phyloP scores from a whole-genome alignment of 495 filamentous ascomycete genomes.

The Penicillium malachiteum region DNA sequence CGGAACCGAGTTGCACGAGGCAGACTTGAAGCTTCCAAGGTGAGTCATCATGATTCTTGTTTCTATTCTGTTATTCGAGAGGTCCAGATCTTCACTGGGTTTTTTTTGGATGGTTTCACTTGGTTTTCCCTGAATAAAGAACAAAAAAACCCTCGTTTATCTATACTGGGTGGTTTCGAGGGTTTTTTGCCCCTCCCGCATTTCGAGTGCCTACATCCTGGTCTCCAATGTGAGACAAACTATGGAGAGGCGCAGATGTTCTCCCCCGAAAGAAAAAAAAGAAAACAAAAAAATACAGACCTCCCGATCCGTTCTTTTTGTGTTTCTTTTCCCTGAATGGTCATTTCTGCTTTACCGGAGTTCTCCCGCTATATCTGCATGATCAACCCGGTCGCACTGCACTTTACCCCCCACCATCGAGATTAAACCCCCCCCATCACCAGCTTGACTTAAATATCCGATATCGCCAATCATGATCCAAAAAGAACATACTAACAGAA shows the following conservation, averaged over 20 bases:
- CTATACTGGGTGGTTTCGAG: too few relatives aligned
- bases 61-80: neutral
- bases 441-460: neutral
- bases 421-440: neutral
- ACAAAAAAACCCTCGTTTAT: too few relatives aligned
- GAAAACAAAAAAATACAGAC: neutral
- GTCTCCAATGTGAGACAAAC: neutral
- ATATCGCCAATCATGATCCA: too few relatives aligned
- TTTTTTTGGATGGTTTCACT: too few relatives aligned
- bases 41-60: slow-evolving; percentile 9
- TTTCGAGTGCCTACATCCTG: too few relatives aligned
- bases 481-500: too few relatives aligned
- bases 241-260: neutral
- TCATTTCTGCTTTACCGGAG: neutral
- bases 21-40: slow-evolving; percentile 54
- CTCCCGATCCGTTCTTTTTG: neutral
- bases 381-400: slow-evolving; percentile 4
- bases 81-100: too few relatives aligned
- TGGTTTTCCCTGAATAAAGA: too few relatives aligned
- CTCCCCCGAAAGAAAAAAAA: neutral
- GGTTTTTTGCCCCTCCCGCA: too few relatives aligned
- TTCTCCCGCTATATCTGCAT: neutral
- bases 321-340: neutral
- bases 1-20: slow-evolving; percentile 50
- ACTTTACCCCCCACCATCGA: neutral